Conservation (phyloP, 768 basidiomycete species). For the Cystobasidium tubakii region DNA sequence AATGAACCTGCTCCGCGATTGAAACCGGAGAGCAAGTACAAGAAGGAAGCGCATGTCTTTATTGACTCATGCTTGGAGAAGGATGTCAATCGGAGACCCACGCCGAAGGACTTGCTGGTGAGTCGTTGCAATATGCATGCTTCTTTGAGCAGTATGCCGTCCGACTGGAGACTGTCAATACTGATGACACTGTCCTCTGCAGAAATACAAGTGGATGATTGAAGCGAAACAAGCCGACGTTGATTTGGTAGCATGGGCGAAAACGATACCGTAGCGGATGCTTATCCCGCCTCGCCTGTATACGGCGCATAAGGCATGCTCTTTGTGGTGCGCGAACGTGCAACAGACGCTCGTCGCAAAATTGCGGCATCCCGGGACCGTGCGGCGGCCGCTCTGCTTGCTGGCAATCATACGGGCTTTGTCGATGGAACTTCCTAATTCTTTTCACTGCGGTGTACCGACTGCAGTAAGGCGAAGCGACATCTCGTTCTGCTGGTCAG, state of each 20-base stretch:
- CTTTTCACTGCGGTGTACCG: too few relatives aligned
- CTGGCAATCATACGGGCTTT: too few relatives aligned
- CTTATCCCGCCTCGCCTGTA: background rate
- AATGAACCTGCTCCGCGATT: conserved; percentile 93
- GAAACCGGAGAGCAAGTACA: conserved; percentile 65
- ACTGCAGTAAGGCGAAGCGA: too few relatives aligned
- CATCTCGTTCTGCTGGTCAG: too few relatives aligned
- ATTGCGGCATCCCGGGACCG: too few relatives aligned
- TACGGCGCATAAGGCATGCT: too few relatives aligned
- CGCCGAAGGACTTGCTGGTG: conserved; percentile 48
- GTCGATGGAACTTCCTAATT: too few relatives aligned
- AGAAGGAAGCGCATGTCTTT: conserved; percentile 70
- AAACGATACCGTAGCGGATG: conserved; percentile 37
- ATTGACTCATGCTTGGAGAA: conserved; percentile 85
- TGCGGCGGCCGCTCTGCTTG: too few relatives aligned
- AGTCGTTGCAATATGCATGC: conserved; percentile 37
- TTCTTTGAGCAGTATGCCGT: too few relatives aligned
- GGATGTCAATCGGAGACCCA: conserved; percentile 57
- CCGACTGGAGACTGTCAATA: too few relatives aligned
- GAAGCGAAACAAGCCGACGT: conserved; percentile 59
- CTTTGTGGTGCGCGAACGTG: too few relatives aligned
- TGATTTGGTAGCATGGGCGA: conserved; percentile 72
- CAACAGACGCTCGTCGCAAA: too few relatives aligned
- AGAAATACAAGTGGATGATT: conserved; percentile 74
- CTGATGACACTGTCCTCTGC: conserved; percentile 25